phyloP scores from a whole-genome alignment of 768 basidiomycete genomes.

The Lactarius indigo region DNA sequence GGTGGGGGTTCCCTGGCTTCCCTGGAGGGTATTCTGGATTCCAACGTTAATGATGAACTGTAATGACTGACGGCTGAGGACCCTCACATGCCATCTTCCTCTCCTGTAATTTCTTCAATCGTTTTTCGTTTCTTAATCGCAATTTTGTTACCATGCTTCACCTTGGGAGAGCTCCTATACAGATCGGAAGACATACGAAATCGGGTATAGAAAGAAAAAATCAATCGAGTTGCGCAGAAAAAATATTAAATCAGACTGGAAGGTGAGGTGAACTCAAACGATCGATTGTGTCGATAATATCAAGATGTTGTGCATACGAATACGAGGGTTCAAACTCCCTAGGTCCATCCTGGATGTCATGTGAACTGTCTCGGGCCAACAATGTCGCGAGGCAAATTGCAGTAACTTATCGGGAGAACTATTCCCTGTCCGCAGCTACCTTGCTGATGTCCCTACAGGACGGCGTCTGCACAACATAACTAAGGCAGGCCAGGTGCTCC shows the following conservation, averaged over 20 bases:
- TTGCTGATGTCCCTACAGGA: background rate
- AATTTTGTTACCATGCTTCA: background rate
- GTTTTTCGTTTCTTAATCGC: background rate
- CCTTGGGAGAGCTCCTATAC: background rate
- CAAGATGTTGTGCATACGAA: background rate
- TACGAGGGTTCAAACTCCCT: background rate
- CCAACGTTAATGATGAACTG: conserved; percentile 26
- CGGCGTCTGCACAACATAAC: background rate
- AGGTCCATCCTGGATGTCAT: background rate
- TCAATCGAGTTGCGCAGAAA: too few species aligned
- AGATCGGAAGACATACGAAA: background rate
- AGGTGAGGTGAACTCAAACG: background rate
- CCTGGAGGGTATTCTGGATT: conserved; percentile 34
- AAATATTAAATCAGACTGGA: too few species aligned
- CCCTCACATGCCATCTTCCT: background rate
- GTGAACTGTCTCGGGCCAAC: background rate
- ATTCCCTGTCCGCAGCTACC: background rate
- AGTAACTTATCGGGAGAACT: background rate
- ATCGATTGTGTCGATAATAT: background rate
- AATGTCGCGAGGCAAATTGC: background rate
- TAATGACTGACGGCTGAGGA: background rate
- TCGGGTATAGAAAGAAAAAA: background rate
- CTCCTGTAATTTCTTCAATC: background rate
- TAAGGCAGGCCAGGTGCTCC: background rate
- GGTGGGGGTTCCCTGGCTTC: conserved; percentile 47